A percentile compares a stretch with the other conserved stretches of the same genome.
Conservation (phyloP, 2,329 filamentous ascomycete species). For the Fusarium pininemorale region DNA sequence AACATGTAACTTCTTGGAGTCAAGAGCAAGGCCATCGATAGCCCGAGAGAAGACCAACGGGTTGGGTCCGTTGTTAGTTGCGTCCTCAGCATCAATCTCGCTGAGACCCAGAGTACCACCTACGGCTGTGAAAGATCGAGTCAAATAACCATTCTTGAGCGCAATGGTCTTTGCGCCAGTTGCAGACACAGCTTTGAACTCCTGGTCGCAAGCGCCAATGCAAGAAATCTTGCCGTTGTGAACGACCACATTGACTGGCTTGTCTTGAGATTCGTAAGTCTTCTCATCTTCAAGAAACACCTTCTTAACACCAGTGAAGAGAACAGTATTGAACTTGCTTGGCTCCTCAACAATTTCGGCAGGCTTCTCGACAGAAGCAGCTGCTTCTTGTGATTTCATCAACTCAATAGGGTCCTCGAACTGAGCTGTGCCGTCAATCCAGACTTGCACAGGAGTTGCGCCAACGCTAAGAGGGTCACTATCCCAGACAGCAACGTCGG, state of each 20-base stretch:
- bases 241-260: constrained; percentile 60
- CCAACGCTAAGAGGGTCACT: constrained; percentile 69
- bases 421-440: constrained; percentile 70
- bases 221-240: constrained; percentile 64
- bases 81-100: constrained; percentile 67
- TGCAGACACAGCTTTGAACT: constrained; percentile 51
- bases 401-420: constrained; percentile 62
- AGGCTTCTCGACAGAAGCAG: constrained; percentile 52
- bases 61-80: constrained; percentile 61
- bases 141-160: constrained; percentile 68
- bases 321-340: constrained; percentile 49
- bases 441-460: constrained; percentile 68
- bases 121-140: constrained; percentile 67
- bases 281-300: constrained; percentile 59
- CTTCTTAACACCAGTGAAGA: constrained; percentile 66
- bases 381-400: constrained; percentile 55
- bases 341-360: constrained; percentile 55
- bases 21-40: constrained; percentile 64
- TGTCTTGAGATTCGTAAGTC: constrained; percentile 44
- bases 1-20: constrained; percentile 63
- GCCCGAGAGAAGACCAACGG: constrained; percentile 64
- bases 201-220: constrained; percentile 60
- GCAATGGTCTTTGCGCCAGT: constrained; percentile 52
- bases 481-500: constrained; percentile 70
- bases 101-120: constrained; percentile 69